Evolutionary conservation across 257 asterid species (phyloP).

Genomic region (Anisodus tanguticus): DNA sequence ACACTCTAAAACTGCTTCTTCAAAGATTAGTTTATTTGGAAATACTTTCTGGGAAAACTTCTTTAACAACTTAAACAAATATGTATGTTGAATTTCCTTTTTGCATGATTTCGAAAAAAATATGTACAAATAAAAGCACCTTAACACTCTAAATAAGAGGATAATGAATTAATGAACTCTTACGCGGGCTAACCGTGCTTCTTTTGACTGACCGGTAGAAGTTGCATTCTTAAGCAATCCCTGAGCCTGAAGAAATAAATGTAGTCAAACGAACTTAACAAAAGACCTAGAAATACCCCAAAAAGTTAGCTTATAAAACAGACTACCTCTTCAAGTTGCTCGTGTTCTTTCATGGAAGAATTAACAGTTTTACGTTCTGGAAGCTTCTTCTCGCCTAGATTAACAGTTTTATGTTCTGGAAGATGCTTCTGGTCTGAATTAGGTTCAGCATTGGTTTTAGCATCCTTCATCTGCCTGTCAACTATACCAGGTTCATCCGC

Average conservation of each 20-base stretch:
- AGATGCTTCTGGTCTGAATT: slow-evolving; percentile 51
- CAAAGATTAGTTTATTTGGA: background rate
- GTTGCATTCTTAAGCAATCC: slow-evolving; percentile 84
- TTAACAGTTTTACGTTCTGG: slow-evolving; percentile 54
- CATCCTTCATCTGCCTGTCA: slow-evolving; percentile 47
- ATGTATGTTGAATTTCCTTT: background rate
- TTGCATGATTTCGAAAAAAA: background rate
- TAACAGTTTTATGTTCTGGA: slow-evolving; percentile 52
- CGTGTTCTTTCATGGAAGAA: slow-evolving; percentile 70
- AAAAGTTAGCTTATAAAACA: slow-evolving; percentile 27
- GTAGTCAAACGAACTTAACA: slow-evolving; percentile 39
- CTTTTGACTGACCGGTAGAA: slow-evolving; percentile 95
- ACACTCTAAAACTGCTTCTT: background rate
- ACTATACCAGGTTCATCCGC: slow-evolving; percentile 49
- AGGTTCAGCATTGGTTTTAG: slow-evolving; percentile 50
- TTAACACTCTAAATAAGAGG: background rate
- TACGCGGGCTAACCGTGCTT: slow-evolving; percentile 98
- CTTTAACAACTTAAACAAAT: background rate
- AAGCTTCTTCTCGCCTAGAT: slow-evolving; percentile 44
- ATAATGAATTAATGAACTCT: slow-evolving; percentile 35
- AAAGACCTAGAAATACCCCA: slow-evolving; percentile 25
- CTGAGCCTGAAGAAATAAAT: slow-evolving; percentile 75
- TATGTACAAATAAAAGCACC: slow-evolving; percentile 2
- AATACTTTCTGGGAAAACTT: background rate
- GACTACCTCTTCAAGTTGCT: slow-evolving; percentile 89